Base-by-base conservation (phyloP, 2,329 filamentous ascomycete species). In the Monosporascus ibericus region DNA sequence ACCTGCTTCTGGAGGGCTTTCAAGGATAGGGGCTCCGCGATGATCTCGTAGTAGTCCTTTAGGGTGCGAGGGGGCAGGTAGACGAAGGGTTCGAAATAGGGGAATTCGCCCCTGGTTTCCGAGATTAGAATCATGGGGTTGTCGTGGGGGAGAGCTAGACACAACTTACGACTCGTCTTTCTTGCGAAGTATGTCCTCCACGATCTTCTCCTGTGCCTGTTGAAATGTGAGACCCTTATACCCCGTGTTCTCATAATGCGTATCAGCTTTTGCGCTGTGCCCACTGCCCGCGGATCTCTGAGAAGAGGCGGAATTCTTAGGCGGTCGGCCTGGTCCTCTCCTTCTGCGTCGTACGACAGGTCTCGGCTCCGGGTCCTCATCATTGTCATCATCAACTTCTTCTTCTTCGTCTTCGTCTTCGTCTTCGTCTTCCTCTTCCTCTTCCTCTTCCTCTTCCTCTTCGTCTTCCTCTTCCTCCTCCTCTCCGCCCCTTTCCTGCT, bases 1-100 rank as follows among this genome's bases (percentile, higher is more conserved):
- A 92, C 82, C 57, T 84, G 79, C 69, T 92, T 92, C 65, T 90
- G 84, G 11, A 96, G 77, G 52, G 83, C 85, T 60, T 85, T 86
- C 34, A 96, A 73, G 1, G 89, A 94, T 37, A 92, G 77, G 0
- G 92, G 92, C 55, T 92, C 84, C 52, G 83, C 82, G 60, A 96
- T 94, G 53, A 92, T 73, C 62, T 86, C 82, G 68, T 94, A 96
- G 68, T 96, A 96, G 63, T 96, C 91, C 60, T 85, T 89, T 44
- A 95, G 72, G 47, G 79, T 78, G 34, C 89, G 83, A 27, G 87
- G 80, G 0, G 91, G 91, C 27, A 95, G 77, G 62, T 88, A 87
- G 53, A 91, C 74, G 62, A 95, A 96, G 0, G 88, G 85, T 56
- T 84, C 78, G 58, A 85, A 86, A 55, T 84, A 82, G 39, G 84